Percentiles rank a stretch among this genome's conserved stretches.
These are phyloP conservation scores for Fusarium protoensiforme DNA, from an alignment of 2,329 filamentous ascomycete species.

Conservation along the genomic window DNA sequence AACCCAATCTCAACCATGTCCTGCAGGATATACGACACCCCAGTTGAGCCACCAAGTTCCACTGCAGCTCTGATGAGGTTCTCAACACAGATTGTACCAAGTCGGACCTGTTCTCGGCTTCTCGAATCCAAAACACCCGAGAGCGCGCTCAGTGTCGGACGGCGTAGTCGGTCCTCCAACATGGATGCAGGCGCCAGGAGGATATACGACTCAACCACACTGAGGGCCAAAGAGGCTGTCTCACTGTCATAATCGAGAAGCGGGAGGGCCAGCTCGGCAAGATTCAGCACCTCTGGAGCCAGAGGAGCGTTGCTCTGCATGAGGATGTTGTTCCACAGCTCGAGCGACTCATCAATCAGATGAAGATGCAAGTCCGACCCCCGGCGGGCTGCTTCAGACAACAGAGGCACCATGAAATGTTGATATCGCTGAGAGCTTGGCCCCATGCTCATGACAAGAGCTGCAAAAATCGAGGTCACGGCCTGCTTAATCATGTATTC, in stretches of 20 bases:
- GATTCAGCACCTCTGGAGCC: constrained; percentile 68
- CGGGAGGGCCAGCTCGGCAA: constrained; percentile 72
- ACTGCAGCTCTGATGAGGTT: constrained; percentile 72
- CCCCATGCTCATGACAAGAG: constrained; percentile 88
- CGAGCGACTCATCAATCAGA: constrained; percentile 89
- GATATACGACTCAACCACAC: constrained; percentile 77
- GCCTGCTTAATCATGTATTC: constrained; percentile 95
- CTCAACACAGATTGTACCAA: constrained; percentile 72
- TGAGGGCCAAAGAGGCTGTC: constrained; percentile 69
- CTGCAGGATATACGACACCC: constrained; percentile 71
- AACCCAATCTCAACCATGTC: constrained; percentile 74
- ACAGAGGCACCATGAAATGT: constrained; percentile 81
- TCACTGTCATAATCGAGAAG: constrained; percentile 75
- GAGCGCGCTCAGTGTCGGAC: constrained; percentile 60
- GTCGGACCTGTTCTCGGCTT: constrained; percentile 67
- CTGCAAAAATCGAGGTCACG: constrained; percentile 85
- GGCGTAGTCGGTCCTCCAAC: constrained; percentile 66
- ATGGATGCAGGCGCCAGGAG: constrained; percentile 76
- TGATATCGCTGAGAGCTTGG: constrained; percentile 83
- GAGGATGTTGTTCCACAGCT: constrained; percentile 85
- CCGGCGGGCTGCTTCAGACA: constrained; percentile 81
- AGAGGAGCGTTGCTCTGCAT: constrained; percentile 72
- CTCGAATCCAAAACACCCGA: constrained; percentile 61
- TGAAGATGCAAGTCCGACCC: constrained; percentile 81
- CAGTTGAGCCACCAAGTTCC: constrained; percentile 68